These are phyloP conservation scores for Trichoderma reesei DNA, from an alignment of 495 filamentous ascomycete species.

Conservation along the genomic window DNA sequence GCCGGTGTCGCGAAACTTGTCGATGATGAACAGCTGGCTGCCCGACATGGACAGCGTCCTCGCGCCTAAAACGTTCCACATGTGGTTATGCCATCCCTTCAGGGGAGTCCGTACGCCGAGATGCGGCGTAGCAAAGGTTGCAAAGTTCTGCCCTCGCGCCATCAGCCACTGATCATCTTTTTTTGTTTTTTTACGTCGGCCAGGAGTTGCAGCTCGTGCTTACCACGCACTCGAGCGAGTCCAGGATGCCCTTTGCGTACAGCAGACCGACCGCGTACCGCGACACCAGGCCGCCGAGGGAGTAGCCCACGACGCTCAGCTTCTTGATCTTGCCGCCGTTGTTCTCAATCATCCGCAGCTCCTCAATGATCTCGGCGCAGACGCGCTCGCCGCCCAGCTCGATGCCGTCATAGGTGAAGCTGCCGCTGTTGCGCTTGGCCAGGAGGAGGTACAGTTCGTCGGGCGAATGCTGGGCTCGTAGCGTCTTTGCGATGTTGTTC, in stretches of 20 bases:
- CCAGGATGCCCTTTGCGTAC: conserved; percentile 66
- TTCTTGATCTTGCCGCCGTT: conserved; percentile 65
- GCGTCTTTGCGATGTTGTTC: conserved; percentile 53
- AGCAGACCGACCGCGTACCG: conserved; percentile 83
- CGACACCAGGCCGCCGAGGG: conserved; percentile 76
- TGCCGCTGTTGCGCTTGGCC: conserved; percentile 69
- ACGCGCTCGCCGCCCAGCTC: conserved; percentile 85
- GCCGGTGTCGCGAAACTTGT: conserved; percentile 72
- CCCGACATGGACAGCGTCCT: conserved; percentile 70
- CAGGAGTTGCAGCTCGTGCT: conserved; percentile 12
- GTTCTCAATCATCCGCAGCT: conserved; percentile 52
- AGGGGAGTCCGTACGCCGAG: conserved; percentile 73
- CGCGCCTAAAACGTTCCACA: conserved; percentile 77
- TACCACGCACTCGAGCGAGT: conserved; percentile 68
- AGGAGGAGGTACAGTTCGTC: conserved; percentile 63
- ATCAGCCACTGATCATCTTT: neutral
- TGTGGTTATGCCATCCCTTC: conserved; percentile 50
- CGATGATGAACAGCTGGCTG: conserved; percentile 77
- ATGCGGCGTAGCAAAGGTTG: conserved; percentile 85
- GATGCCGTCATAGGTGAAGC: conserved; percentile 89
- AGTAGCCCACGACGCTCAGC: conserved; percentile 83
- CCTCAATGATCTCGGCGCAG: conserved; percentile 77
- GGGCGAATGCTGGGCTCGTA: conserved; percentile 55
- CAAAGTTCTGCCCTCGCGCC: conserved; percentile 56
- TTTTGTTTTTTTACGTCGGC: neutral